Percentiles rank a stretch among this genome's conserved stretches.
Evolutionary conservation across 805 yeast species (phyloP).

Genomic region (Zygosaccharomyces bailii): DNA sequence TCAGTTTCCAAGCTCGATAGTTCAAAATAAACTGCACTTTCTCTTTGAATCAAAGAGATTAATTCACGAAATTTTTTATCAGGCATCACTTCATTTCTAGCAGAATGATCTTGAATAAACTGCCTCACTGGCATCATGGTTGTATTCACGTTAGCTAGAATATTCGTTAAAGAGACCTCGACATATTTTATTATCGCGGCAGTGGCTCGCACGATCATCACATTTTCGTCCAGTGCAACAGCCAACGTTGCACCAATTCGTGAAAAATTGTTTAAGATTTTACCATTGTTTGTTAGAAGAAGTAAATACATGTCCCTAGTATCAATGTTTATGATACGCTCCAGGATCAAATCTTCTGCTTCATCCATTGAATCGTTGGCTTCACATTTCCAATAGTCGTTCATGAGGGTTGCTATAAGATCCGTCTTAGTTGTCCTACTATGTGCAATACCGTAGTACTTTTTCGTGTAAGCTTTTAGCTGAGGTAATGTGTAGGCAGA

Average conservation of each 20-base stretch:
- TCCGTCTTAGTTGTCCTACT: conserved; percentile 15
- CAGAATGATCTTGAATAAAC: conserved; percentile 19
- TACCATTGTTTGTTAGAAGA: conserved; percentile 34
- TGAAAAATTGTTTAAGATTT: conserved; percentile 32
- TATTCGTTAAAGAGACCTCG: conserved; percentile 31
- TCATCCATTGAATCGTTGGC: conserved; percentile 19
- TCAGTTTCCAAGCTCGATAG: conserved; percentile 8
- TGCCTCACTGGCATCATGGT: conserved; percentile 18
- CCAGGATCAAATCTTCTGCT: conserved; percentile 23
- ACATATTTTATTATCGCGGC: conserved; percentile 28
- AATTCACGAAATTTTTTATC: conserved; percentile 14
- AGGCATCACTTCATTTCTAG: conserved; percentile 9
- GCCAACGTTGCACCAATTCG: conserved; percentile 31
- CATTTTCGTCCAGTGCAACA: conserved; percentile 28
- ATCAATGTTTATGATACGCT: conserved; percentile 24
- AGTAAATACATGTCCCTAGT: conserved; percentile 29
- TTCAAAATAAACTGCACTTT: conserved; percentile 25
- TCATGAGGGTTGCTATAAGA: conserved; percentile 17
- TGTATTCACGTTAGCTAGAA: conserved; percentile 28
- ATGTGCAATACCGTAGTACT: conserved; percentile 13
- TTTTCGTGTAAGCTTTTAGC: conserved; percentile 22
- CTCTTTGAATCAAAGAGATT: conserved; percentile 23
- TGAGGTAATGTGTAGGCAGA: conserved; percentile 30
- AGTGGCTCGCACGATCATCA: conserved; percentile 27
- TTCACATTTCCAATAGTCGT: conserved; percentile 24